These are phyloP conservation scores for Setomelanomma holmii DNA, from an alignment of 2,329 filamentous ascomycete genomes.

Conservation along the genomic window DNA sequence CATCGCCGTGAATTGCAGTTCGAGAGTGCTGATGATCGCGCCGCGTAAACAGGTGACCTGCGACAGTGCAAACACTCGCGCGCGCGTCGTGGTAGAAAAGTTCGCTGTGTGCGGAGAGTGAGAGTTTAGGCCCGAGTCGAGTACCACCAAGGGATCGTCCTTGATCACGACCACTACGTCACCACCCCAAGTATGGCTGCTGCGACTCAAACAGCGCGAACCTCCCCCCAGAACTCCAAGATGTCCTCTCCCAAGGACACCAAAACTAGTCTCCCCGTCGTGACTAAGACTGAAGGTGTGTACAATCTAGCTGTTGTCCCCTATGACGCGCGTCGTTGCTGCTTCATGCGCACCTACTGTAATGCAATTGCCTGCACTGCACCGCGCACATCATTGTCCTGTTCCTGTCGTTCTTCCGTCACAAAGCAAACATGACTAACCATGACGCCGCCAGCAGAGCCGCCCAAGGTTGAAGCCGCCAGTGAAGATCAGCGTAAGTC, in stretches of 20 bases:
- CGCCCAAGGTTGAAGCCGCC: constrained; percentile 31
- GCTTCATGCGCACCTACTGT: constrained; percentile 4
- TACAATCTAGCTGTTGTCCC: constrained; percentile 13
- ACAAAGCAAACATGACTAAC: constrained; percentile 26
- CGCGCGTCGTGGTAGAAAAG: constrained; percentile 18
- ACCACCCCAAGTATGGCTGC: constrained; percentile 45
- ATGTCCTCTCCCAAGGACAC: constrained; percentile 50
- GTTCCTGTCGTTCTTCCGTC: constrained; percentile 14
- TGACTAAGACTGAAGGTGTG: constrained; percentile 47
- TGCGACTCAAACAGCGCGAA: constrained; percentile 43
- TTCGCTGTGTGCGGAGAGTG: constrained; percentile 32
- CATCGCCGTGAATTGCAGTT: constrained; percentile 5
- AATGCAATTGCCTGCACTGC: not conserved
- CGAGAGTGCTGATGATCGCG: constrained; percentile 19
- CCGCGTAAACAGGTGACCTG: constrained; percentile 11
- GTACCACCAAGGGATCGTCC: constrained; percentile 39
- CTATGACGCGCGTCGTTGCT: constrained; percentile 1
- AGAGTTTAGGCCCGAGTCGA: constrained; percentile 27
- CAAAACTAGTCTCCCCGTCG: constrained; percentile 41
- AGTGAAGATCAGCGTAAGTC: constrained; percentile 36
- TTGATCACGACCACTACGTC: constrained; percentile 43
- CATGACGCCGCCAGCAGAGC: constrained; percentile 25
- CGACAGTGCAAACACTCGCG: constrained; percentile 11
- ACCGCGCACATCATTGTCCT: constrained; percentile 17
- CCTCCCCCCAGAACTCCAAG: constrained; percentile 45